phyloP scores from a whole-genome alignment of 2,329 filamentous ascomycete species.

The Ambrosiella cleistominuta region DNA sequence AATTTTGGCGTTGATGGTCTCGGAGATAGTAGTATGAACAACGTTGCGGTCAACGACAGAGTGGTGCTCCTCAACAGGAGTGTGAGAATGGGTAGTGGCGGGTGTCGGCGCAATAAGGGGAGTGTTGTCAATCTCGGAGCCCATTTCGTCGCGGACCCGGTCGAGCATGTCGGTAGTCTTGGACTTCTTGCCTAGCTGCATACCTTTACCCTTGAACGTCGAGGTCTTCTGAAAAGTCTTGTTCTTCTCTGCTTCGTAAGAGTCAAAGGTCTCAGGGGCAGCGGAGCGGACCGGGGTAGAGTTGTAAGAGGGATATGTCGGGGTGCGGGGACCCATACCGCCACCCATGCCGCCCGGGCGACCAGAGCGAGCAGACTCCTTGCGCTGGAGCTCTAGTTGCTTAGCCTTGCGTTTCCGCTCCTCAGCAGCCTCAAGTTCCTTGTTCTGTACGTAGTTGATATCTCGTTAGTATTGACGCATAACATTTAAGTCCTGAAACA shows the following conservation, averaged over 20 bases:
- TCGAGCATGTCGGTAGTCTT: slow-evolving; percentile 97
- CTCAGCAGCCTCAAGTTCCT: slow-evolving; percentile 93
- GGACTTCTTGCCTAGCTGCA: slow-evolving; percentile 98
- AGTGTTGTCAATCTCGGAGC: slow-evolving; percentile 62
- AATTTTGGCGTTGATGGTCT: slow-evolving; percentile 78
- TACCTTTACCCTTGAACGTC: slow-evolving; percentile 80
- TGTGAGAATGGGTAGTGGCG: slow-evolving; percentile 26
- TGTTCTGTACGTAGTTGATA: slow-evolving; percentile 47
- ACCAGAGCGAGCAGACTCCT: slow-evolving; percentile 70
- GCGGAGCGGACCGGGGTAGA: slow-evolving; percentile 27
- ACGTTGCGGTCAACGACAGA: slow-evolving; percentile 64
- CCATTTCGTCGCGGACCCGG: slow-evolving; percentile 78
- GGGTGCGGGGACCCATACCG: slow-evolving; percentile 41
- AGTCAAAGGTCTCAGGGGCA: slow-evolving; percentile 70
- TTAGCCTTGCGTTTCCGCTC: slow-evolving; percentile 98
- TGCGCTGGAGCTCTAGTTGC: slow-evolving; percentile 96
- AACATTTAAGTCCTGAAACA: not conserved
- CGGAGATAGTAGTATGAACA: slow-evolving; percentile 73
- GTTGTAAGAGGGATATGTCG: slow-evolving; percentile 38
- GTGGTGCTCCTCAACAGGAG: slow-evolving; percentile 36
- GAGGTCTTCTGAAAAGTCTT: slow-evolving; percentile 60
- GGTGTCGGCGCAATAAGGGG: slow-evolving; percentile 49
- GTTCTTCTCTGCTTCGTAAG: slow-evolving; percentile 95
- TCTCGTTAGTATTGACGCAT: not conserved
- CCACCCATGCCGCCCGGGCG: slow-evolving; percentile 26